phyloP scores from a whole-genome alignment of 352 stramenopile genomes.

The Paralagenidium karlingii region DNA sequence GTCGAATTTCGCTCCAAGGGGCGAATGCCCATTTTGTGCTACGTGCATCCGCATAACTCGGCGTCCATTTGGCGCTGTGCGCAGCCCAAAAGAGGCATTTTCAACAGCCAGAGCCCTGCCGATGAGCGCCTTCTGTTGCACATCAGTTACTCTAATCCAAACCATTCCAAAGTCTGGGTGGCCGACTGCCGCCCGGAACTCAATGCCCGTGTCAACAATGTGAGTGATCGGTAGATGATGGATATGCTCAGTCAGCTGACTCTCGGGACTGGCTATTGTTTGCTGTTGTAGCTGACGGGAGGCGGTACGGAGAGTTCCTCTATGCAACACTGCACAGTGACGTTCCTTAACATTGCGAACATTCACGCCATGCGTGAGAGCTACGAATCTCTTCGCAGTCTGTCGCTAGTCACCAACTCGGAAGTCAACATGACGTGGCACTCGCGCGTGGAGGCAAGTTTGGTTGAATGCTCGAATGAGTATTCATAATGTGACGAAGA shows the following conservation, averaged over 20 bases:
- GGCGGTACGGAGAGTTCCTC: slow-evolving; percentile 82
- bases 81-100: slow-evolving; percentile 76
- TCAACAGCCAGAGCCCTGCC: slow-evolving; percentile 49
- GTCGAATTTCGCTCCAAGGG: slow-evolving; percentile 75
- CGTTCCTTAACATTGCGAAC: slow-evolving; percentile 87
- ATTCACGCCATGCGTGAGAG: slow-evolving; percentile 89
- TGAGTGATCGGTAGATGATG: no score
- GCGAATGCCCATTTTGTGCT: slow-evolving; percentile 73
- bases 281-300: slow-evolving; percentile 54
- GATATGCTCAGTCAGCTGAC: no score
- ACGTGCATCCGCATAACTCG: slow-evolving; percentile 47
- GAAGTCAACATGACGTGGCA: slow-evolving; percentile 54
- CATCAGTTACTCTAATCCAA: slow-evolving; percentile 27
- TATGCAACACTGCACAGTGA: slow-evolving; percentile 56
- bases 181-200: slow-evolving; percentile 84
- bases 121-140: slow-evolving; percentile 69
- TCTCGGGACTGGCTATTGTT: background rate
- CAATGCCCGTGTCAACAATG: slow-evolving; percentile 84
- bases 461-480: background rate
- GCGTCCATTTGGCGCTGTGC: slow-evolving; percentile 75
- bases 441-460: slow-evolving; percentile 47
- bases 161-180: slow-evolving; percentile 64
- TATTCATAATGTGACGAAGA: no score
- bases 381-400: slow-evolving; percentile 45
- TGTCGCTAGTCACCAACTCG: slow-evolving; percentile 33